Evolutionary conservation across 371 early-diverging fungal species (phyloP), one percentile per base, ranked within the genome.

Genomic region (Rhizopus sp.): DNA sequence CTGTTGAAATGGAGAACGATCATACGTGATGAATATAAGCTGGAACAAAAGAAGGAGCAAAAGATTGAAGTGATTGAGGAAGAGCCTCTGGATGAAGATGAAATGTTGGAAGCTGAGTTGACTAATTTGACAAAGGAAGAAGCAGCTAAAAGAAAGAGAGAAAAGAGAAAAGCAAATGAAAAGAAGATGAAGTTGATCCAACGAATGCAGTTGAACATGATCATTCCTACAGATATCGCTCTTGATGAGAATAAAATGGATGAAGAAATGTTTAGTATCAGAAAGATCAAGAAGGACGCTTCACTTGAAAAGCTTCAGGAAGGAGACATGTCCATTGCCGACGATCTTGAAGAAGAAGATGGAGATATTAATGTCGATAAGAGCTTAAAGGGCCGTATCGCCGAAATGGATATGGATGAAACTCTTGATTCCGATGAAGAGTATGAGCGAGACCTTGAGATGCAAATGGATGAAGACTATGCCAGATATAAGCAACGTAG

Each of bases 171-270:
- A 64, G 60, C 83, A 46, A 82, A 87, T 54, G 90, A 91, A 66
- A 89, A 91, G 72, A 85, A 88, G 50, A 90, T 89, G 62, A 93
- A 92, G 77, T 80, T 86, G 55, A 80, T 94, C 17, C 76, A 91
- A 53, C 89, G 93, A 55, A 80, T 97, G 83, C 93, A 93, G 60
- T 70, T 96, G 50, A 93, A 94, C 49, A 98, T 98, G 98, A 84
- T 85, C 40, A 87, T 91, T 4, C 94, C 97, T 13, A 81, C 80
- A 0, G 98, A 97, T 50, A 88, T 93, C 64, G 93, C 88, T 59
- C 67, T 87, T 60, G 93, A 93, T 59, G 85, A 88, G 52, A 78
- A 83, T 60, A 92, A 82, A 51, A 75, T 77, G 16, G 85, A 81
- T 37, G 87, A 73, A 12, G 83, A 79, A 6, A 64, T 87, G 10